These are phyloP conservation scores for Chaetoceros muelleri DNA, from an alignment of 108 stramenopile species.

Conservation along the genomic window DNA sequence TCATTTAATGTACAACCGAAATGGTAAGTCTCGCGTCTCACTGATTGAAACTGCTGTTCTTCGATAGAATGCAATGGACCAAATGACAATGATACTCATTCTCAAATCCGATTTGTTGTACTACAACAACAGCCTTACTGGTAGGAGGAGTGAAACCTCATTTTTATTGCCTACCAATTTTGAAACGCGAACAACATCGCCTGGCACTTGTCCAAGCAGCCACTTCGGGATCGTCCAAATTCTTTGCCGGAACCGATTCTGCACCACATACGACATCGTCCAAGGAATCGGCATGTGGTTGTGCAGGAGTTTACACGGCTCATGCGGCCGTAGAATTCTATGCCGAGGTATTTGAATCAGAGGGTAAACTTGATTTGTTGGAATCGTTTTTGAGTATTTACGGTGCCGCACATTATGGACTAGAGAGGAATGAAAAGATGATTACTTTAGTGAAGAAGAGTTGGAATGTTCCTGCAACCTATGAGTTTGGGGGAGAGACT, in stretches of 20 bases:
- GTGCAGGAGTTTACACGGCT: conserved; percentile 95
- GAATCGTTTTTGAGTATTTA: conserved; percentile 78
- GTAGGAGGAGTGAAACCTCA: conserved; percentile 95
- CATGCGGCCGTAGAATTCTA: conserved; percentile 93
- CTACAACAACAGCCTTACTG: conserved; percentile 32
- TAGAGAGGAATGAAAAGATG: conserved; percentile 53
- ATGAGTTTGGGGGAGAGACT: conserved; percentile 62
- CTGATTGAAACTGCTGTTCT: too few relatives aligned
- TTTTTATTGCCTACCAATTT: conserved; percentile 96
- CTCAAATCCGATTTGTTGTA: conserved; percentile 1
- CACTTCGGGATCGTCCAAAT: conserved; percentile 82
- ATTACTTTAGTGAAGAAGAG: conserved; percentile 64
- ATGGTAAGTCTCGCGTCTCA: conserved; percentile 49
- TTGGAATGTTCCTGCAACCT: conserved; percentile 77
- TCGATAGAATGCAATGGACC: too few relatives aligned
- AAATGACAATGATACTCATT: background rate
- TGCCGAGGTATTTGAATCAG: conserved; percentile 88
- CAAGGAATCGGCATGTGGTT: conserved; percentile 89
- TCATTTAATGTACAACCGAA: conserved; percentile 97
- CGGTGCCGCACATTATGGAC: conserved; percentile 92
- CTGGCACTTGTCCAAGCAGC: conserved; percentile 84
- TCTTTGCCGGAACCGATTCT: conserved; percentile 97
- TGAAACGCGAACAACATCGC: conserved; percentile 95
- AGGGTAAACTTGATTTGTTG: conserved; percentile 80
- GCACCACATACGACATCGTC: conserved; percentile 83